Percentiles rank a stretch among this genome's conserved stretches.
Evolutionary conservation across 345 rosid species (phyloP).

Genomic region (Kandelia obovata): DNA sequence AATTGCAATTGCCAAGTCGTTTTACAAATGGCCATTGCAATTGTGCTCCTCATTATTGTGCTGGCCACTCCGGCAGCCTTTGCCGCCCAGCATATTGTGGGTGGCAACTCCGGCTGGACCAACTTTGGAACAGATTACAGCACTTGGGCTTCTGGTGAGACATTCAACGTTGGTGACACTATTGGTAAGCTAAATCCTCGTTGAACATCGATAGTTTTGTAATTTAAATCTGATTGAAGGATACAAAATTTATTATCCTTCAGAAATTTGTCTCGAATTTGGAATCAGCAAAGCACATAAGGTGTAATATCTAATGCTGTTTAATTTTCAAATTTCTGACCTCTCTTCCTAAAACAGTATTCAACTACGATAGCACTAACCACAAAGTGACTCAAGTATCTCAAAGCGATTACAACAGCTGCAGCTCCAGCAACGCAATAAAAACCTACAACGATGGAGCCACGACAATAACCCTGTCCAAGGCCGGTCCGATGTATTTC

Average conservation of each 20-base stretch:
- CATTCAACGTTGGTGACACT: slow-evolving; percentile 43
- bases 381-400: slow-evolving; percentile 36
- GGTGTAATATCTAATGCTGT: neutral
- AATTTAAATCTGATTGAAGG: too few species aligned
- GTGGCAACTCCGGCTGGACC: slow-evolving; percentile 43
- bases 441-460: slow-evolving; percentile 29
- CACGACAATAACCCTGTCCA: slow-evolving; percentile 21
- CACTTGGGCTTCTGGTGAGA: slow-evolving; percentile 37
- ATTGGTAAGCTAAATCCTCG: slow-evolving; percentile 27
- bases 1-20: too few species aligned
- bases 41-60: slow-evolving; percentile 29
- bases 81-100: slow-evolving; percentile 35
- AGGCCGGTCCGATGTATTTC: slow-evolving; percentile 37
- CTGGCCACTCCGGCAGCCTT: slow-evolving; percentile 34
- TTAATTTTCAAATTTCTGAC: neutral
- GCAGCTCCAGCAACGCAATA: slow-evolving; percentile 28
- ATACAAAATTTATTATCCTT: neutral
- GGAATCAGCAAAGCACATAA: neutral
- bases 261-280: neutral
- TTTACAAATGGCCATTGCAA: slow-evolving; percentile 16
- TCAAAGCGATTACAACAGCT: slow-evolving; percentile 30
- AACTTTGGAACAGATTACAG: slow-evolving; percentile 13
- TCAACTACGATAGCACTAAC: slow-evolving; percentile 21
- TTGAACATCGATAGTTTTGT: too few species aligned
- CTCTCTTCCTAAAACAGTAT: slow-evolving; percentile 26